Evolutionary conservation across 192 early-diverging fungal species (phyloP).

Genomic region (Funneliformis geosporum): DNA sequence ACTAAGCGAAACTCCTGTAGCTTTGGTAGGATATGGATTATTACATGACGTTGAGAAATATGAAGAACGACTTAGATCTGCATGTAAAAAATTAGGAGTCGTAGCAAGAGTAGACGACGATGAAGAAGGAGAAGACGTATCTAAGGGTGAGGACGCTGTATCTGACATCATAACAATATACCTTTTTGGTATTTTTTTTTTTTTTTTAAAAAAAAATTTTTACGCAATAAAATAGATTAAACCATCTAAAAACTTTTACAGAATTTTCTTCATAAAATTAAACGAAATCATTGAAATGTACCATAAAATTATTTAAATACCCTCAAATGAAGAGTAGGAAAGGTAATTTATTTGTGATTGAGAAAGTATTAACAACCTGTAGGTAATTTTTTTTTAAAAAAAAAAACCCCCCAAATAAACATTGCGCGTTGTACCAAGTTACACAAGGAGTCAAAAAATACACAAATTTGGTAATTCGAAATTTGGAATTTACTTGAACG

Average conservation of each 20-base stretch:
- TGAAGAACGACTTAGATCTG: neutral
- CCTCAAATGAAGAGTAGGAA: too few species aligned
- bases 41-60: neutral
- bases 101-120: constrained; percentile 30
- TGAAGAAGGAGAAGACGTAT: constrained; percentile 20
- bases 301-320: neutral
- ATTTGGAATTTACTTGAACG: neutral
- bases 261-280: neutral
- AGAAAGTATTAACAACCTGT: too few species aligned
- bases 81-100: neutral
- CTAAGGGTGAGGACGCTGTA: neutral
- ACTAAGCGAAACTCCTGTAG: constrained; percentile 32
- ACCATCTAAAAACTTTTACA: neutral
- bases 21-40: constrained; percentile 26
- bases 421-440: neutral
- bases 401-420: neutral
- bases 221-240: too few species aligned
- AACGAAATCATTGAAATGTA: neutral
- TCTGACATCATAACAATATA: neutral
- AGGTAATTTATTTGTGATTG: too few species aligned
- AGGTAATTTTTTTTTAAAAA: too few species aligned
- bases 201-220: too few species aligned
- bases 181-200: neutral
- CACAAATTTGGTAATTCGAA: neutral
- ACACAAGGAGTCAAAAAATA: neutral